phyloP scores from a whole-genome alignment of 768 basidiomycete species.

The Hirschioporus abietinus region DNA sequence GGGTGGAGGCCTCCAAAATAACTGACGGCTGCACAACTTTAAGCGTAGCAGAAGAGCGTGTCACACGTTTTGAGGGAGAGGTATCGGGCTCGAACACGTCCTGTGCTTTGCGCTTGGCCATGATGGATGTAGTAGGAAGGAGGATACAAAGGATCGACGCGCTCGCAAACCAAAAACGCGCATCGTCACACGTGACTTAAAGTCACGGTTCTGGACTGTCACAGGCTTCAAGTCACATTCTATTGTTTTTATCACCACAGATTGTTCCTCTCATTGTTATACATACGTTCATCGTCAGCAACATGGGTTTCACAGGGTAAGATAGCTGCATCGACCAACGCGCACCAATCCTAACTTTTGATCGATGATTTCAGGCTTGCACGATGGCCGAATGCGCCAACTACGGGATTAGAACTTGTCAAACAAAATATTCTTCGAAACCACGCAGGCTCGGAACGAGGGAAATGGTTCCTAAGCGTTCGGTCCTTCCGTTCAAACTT shows the following conservation, averaged over 20 bases:
- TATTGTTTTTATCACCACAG: too few species aligned
- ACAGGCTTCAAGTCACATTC: too few species aligned
- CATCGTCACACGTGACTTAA: slow-evolving; percentile 19
- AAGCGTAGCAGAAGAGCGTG: slow-evolving; percentile 17
- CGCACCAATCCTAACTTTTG: background rate
- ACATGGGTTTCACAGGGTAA: slow-evolving; percentile 64
- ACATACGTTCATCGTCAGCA: too few species aligned
- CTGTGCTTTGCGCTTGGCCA: slow-evolving; percentile 43
- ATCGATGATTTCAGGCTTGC: slow-evolving; percentile 45
- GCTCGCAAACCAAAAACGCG: slow-evolving; percentile 8
- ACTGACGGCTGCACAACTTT: background rate
- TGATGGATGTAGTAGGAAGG: slow-evolving; percentile 6
- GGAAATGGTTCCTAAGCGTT: slow-evolving; percentile 66
- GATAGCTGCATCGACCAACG: slow-evolving; percentile 7
- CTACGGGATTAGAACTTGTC: slow-evolving; percentile 62
- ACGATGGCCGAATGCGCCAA: slow-evolving; percentile 80
- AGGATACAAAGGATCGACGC: background rate
- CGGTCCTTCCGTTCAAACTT: slow-evolving; percentile 74
- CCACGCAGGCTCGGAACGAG: slow-evolving; percentile 58
- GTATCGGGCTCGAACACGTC: slow-evolving; percentile 13
- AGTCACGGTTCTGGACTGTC: background rate
- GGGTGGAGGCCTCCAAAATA: slow-evolving; percentile 10
- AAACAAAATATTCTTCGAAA: slow-evolving; percentile 64
- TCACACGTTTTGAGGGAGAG: slow-evolving; percentile 30
- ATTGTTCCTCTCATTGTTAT: too few species aligned